Base-by-base conservation (phyloP, 305 asterid genomes). In the Galium porrigens region DNA sequence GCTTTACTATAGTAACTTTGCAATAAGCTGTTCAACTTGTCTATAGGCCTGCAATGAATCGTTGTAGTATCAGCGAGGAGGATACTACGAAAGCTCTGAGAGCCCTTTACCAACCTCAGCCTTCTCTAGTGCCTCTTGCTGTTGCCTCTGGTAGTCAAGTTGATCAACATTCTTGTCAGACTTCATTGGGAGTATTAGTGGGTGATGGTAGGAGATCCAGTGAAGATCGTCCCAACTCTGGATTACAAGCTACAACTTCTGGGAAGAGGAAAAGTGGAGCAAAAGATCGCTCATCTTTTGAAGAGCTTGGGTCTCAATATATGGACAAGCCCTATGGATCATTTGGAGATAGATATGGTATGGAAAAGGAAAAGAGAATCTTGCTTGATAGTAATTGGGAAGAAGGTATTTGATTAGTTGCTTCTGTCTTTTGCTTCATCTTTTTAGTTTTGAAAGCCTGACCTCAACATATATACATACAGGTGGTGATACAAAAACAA, bases 41-140 rank as follows among this genome's bases (percentile, higher is more conserved):
- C 59, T 37, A 41, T 79, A 90, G 99, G 94, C 95, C 95, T 77
- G 89, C 87, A 74, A 81, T 84, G 96, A 90, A 94, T 78, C 87
- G 87, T 52, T 94, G 99, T 69, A 76, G 70, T 68, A 66, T 90
- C 79, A 81, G 87, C n/a, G 94, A 94, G 79, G 96, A 88, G 74
- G 85, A 77, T 78, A 90, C 99, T 0, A 86, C 96, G 42, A 86
- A 77, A 73, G 85, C 95, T 76, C 52, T 84, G 63, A 84, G 86
- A 69, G 85, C 96, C 67, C 86, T 76, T 70, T 87, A 84, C 82
- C 88, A 82, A 67, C 82, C 85, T 32, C 85, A 84, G 67, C 73
- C 81, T 74, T 52, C 76, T 63, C 65, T 75, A 53, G 77, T 74
- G 72, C 75, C 78, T 44, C 75, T 74, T 34, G 72, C 72, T 71